Evolutionary conservation across 2,329 filamentous ascomycete species (phyloP), one percentile per base, ranked within the genome.

Genomic region (Colletotrichum sp.): DNA sequence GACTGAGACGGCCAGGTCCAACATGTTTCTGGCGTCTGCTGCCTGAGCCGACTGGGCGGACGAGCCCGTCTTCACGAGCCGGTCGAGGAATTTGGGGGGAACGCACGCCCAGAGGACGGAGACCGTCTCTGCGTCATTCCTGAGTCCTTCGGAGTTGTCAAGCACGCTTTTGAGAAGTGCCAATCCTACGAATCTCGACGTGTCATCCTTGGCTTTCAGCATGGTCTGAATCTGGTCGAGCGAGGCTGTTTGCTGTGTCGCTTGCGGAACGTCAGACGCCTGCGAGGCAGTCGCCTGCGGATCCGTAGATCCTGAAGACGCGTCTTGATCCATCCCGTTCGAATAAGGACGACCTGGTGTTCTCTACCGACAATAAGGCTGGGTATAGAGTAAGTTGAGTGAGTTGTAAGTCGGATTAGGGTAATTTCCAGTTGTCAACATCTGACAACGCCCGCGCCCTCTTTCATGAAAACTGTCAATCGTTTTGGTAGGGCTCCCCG

Each of bases 181-280:
- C 26, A 94, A 85, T 9, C 92, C 93, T 52, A 94, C 92, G 78
- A 94, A 94, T 79, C 91, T 89, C 24, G 92, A 91, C 1, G 93
- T 94, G 80, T 94, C 93, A 80, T 94, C 89, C 76, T 91, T 92
- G 70, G 90, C 83, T 70, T 86, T 85, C 39, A 94, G 87, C 4
- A 94, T 87, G 2, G 85, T 80, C 77, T 90, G 86, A 69, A 93
- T 88, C 79, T 90, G 90, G 67, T 88, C 83, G 67, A 91, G 85
- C 71, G 71, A 80, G 81, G 48, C 71, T 34, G 65, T 66, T 59
- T 59, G 65, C 34, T 71, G 73, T 8, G 73, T 67, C 9, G 55
- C 55, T 70, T 71, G 75, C 7, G 52, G 26, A 36, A 21, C 52
- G 21, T 75, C 71, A 28, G 71, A 39, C 10, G 28, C 39, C 32